A percentile compares a stretch with the other conserved stretches of the same genome.
Evolutionary conservation across 768 basidiomycete genomes (phyloP).

Genomic region (Calocera cornea): DNA sequence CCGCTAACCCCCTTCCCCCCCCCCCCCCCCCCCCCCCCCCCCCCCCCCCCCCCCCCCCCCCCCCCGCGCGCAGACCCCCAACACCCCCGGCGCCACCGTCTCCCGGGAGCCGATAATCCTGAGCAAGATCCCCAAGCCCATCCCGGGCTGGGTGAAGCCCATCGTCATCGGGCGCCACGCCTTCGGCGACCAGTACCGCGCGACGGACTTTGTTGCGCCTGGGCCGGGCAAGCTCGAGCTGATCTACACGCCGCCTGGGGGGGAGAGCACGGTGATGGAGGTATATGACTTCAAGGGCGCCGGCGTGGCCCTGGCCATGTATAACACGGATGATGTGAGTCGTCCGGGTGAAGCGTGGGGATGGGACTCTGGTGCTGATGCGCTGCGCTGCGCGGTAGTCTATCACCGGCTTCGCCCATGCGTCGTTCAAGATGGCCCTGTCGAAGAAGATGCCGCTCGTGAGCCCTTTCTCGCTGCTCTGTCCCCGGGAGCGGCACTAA

Average conservation of each 20-base stretch:
- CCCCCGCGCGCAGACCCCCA: slow-evolving; percentile 55
- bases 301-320: slow-evolving; percentile 95
- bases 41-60: background rate
- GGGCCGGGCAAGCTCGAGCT: slow-evolving; percentile 90
- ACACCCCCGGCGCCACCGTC: slow-evolving; percentile 95
- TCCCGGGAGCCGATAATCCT: slow-evolving; percentile 98
- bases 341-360: background rate
- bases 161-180: slow-evolving; percentile 96
- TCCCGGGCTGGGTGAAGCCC: slow-evolving; percentile 94
- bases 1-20: background rate
- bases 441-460: slow-evolving; percentile 34
- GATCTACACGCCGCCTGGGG: slow-evolving; percentile 67
- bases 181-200: slow-evolving; percentile 93
- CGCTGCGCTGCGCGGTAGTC: slow-evolving; percentile 49
- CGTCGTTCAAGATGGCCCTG: slow-evolving; percentile 93
- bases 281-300: slow-evolving; percentile 89
- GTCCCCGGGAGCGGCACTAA: background rate
- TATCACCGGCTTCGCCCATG: slow-evolving; percentile 89
- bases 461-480: background rate
- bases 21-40: background rate
- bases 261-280: slow-evolving; percentile 50
- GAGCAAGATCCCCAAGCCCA: slow-evolving; percentile 73
- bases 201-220: slow-evolving; percentile 83
- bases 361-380: background rate
- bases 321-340: slow-evolving; percentile 85